Base-by-base conservation (phyloP, 1,284 basidiomycete genomes). In the Puccinia novopanici region DNA sequence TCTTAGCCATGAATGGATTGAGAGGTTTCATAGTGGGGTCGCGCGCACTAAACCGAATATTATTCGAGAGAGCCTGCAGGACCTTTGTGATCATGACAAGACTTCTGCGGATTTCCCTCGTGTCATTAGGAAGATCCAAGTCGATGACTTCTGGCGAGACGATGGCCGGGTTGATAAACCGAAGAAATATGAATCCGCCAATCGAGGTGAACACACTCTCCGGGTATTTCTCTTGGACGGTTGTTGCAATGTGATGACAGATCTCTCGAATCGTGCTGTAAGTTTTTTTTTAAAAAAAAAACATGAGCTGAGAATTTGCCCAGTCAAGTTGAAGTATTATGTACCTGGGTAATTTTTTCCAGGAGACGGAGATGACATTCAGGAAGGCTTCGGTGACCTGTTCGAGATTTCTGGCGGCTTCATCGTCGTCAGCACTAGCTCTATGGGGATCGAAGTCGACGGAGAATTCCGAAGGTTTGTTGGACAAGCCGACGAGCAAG, bases 61-160 rank as follows among this genome's bases (percentile, higher is more conserved):
- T 95, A 87, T 96, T 97, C 17, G 93, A 93, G 48, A 96, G 87
- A 84, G 94, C 95, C 86, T 96, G 93, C 70, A 95, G 91, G 79
- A 96, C 91, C 86, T 95, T 95, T 54, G 93, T 92, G 82, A 96
- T 92, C 73, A 93, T 87, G 87, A 93, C 91, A 30, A 96, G 87
- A 3, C 92, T 93, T 72, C 92, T 90, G 40, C 92, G 91, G 63
- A 93, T 87, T 81, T 88, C 86, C 83, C 87, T 85, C 78, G 86
- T 86, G 55, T 92, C 91, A 65, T 89, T 89, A 0, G 92, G 91
- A 0, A 93, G 85, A 82, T 93, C 91, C 65, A 96, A 88, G 83
- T 96, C 94, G 40, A 96, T 90, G 15, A 88, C 90, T 83, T 93
- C 92, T 0, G 94, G 94, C 0, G 92, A 89, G 13, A 95, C 93